phyloP scores from a whole-genome alignment of 352 stramenopile species.

The Phytophthora pisi region DNA sequence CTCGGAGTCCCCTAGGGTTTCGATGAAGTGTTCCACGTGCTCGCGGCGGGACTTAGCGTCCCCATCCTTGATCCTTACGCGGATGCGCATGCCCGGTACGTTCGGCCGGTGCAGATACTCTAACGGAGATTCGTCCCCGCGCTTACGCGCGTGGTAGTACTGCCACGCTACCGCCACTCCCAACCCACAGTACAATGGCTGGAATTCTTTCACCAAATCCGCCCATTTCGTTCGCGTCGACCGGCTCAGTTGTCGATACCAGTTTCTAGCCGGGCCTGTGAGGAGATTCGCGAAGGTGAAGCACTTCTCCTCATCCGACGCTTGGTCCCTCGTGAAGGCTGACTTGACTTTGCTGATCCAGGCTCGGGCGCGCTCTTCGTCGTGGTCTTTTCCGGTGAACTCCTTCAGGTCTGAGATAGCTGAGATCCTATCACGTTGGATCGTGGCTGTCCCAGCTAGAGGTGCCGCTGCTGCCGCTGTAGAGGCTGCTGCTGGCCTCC shows the following conservation, averaged over 20 bases:
- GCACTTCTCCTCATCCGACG: no score
- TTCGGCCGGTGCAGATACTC: slow-evolving; percentile 13
- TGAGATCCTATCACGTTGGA: slow-evolving; percentile 1
- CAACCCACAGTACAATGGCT: background rate
- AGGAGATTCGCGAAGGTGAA: background rate
- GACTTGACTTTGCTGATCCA: slow-evolving; percentile 9
- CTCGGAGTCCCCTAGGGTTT: no score
- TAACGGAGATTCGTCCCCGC: slow-evolving; percentile 1
- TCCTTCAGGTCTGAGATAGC: slow-evolving; percentile 11
- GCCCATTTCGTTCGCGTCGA: background rate
- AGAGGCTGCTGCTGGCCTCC: no score
- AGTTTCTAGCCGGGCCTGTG: background rate
- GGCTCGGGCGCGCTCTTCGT: slow-evolving; percentile 4
- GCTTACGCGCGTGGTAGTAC: slow-evolving; percentile 12
- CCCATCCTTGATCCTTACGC: slow-evolving; percentile 6
- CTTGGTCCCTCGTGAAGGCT: no score
- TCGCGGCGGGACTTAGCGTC: background rate
- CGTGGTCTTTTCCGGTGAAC: background rate
- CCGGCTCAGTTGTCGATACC: slow-evolving; percentile 5
- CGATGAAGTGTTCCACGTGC: no score
- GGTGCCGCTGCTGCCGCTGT: background rate
- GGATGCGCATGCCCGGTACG: background rate
- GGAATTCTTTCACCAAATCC: slow-evolving; percentile 2
- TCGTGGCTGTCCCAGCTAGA: background rate
- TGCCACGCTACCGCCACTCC: slow-evolving; percentile 1